Evolutionary conservation across 1,139 yeast species (phyloP), one percentile per base, ranked within the genome.

Genomic region (Debaryomyces subglobosus): DNA sequence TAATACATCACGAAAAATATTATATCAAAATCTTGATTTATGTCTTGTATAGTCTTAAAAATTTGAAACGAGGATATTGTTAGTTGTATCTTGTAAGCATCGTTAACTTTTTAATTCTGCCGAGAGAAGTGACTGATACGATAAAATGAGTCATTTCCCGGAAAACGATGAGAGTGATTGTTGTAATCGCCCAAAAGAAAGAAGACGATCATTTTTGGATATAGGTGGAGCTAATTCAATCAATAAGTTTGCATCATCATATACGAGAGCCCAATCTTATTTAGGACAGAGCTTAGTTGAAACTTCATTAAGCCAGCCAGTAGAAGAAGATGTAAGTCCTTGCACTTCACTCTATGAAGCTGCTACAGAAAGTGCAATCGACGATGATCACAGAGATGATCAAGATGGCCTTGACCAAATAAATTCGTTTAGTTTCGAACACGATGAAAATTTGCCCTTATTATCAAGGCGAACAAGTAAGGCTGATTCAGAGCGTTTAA

Each of bases 221-320:
- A 43, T 52, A 56, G 62, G 80, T 44, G 89, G 89, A 23, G 78
- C 81, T 25, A 88, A 87, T 65, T 86, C 96, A 3, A 58, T 90
- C 37, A 79, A 81, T 51, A 84, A 89, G 50, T 90, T 90, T 67
- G 95, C 96, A 2, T 82, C 90, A 1, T 88, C 96, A 1, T 83
- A 78, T 61, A 75, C 82, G 41, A 75, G 97, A 59, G 96, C 96
- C 0, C 95, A 87, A 64, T 80, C 90, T 4, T 71, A 69, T 53
- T 58, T 67, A 34, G 74, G 72, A 0, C 63, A 64, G 30, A 55
- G 63, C 15, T 53, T 64, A 5, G 52, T 67, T 41, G 72, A 62
- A 40, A 54, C 50, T 25, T 48, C 53, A 25, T 39, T 44, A 10
- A 46, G 49, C n/a, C 65, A 60, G 15, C 42, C 13, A 12, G 5